Evolutionary conservation across 2,329 filamentous ascomycete species (phyloP), one percentile per base, ranked within the genome.

Genomic region (Xylaria sp.): DNA sequence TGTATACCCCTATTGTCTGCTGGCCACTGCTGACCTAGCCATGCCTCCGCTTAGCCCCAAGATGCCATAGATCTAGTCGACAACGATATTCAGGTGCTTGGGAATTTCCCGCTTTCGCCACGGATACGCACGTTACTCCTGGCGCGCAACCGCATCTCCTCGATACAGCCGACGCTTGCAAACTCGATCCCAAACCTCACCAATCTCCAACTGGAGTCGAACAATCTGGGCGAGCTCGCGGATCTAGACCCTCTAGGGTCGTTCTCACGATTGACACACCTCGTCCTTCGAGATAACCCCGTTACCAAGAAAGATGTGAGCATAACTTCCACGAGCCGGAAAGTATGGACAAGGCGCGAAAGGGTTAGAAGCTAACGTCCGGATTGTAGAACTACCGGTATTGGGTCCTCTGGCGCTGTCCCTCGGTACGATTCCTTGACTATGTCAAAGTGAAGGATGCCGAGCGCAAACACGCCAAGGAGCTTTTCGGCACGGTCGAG

Each of bases 31-130:
- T 72, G 54, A 71, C 63, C 25, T 27, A 16, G 13, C 8, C 3
- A 3, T 25, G 23, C 13, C 1, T 12, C 21, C 18, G 6, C 13
- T n/a, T 76, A 97, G 93, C 93, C 94, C 76, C 94, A 97, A 87
- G 96, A 98, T 85, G 91, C 93, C 73, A 97, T 99, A 86, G 96
- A 99, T 84, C 91, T 99, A 77, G 98, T 96, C 81, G 96, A 99
- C 86, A 99, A 99, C 82, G 94, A 98, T 82, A 95, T 99, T 78
- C 90, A 93, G 75, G 86, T 91, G 59, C 88, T 99, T 72, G 91
- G 91, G 73, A 98, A 98, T 84, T 97, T 99, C 80, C 96, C 96
- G 3, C 89, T 97, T 60, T 95, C 92, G 65, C 94, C 93, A 54
- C 92, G 96, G 74, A 86, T 98, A 76, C 92, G 90, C 75, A 97